A percentile compares a stretch with the other conserved stretches of the same genome.
phyloP scores from a whole-genome alignment of 2,329 filamentous ascomycete species.

The Fusarium sp. region DNA sequence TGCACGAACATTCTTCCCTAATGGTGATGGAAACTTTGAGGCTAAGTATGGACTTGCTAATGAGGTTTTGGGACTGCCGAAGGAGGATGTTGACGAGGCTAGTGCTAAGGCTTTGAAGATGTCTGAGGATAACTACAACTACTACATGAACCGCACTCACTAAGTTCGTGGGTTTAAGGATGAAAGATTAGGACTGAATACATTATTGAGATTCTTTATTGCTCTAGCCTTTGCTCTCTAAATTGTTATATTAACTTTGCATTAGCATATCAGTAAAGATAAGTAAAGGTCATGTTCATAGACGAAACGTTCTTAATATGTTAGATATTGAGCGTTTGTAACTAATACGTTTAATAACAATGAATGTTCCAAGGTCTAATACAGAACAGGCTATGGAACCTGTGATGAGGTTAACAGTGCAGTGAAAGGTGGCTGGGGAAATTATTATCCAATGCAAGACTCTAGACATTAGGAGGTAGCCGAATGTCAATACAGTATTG shows the following conservation, averaged over 20 bases:
- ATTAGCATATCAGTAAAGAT: too few relatives aligned
- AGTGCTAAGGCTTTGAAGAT: conserved; percentile 63
- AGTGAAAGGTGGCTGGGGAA: not conserved
- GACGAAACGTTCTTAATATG: too few relatives aligned
- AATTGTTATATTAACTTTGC: too few relatives aligned
- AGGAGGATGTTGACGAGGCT: conserved; percentile 68
- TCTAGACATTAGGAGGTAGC: not conserved
- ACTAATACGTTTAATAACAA: too few relatives aligned
- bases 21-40: conserved; percentile 56
- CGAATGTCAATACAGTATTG: not conserved
- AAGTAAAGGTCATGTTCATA: too few relatives aligned
- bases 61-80: conserved; percentile 64
- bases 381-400: not conserved
- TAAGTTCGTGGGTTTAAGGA: fast-evolving
- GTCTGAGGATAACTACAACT: conserved; percentile 42
- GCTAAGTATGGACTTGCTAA: conserved; percentile 58
- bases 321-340: too few relatives aligned
- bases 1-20: conserved; percentile 63
- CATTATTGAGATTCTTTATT: too few relatives aligned
- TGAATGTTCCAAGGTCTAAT: too few relatives aligned
- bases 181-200: too few relatives aligned
- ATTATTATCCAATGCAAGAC: not conserved
- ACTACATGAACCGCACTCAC: conserved; percentile 28
- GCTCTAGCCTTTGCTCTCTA: too few relatives aligned
- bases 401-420: not conserved